Evolutionary conservation across 768 basidiomycete genomes (phyloP), one percentile per base, ranked within the genome.

Genomic region (Lyophyllum shimeji): DNA sequence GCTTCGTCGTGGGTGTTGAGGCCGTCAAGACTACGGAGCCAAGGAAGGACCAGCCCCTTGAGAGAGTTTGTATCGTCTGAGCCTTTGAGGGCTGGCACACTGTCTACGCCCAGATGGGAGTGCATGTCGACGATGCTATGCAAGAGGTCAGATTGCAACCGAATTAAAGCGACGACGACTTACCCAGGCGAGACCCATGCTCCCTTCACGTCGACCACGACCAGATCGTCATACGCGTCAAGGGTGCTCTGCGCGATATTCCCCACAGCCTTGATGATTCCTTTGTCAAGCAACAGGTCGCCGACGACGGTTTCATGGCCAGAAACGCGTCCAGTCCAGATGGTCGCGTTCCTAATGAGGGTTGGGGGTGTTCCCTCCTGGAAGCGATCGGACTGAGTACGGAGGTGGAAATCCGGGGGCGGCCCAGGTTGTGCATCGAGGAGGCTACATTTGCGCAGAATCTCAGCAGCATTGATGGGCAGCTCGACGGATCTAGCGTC

Each of bases 1-100:
- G 89, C 78, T 15, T 83, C 80, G 65, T 93, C 91, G 61, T 89
- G 89, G 0, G 89, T 91, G 64, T 93, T 91, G 52, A 94, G 76
- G 0, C 81, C 90, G 64, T 95, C 91, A 7, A 93, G 69, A 34
- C 82, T 85, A 34, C 90, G 79, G 9, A 94, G 76, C 86, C 86
- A 89, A n/a, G 82, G 83, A 37, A 72, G 72, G 2, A 74, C 68
- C n/a, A 69, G 74, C 9, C 72, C 77, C 46, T 83, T 77, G 34
- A 67, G 17, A 15, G 86, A 87, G 64, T 87, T 86, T 37, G 63
- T 69, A 58, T 91, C 90, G 0, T 55, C 46, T 1, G 83, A 74
- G 24, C 84, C 79, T 17, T 46, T 60, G 29, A 76, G 59, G 5
- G 39, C 46, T 7, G 75, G 72, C 7, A 70, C 25, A 62, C 70